Conservation (phyloP, 2,329 filamentous ascomycete species). For the Colletotrichum navitas region DNA sequence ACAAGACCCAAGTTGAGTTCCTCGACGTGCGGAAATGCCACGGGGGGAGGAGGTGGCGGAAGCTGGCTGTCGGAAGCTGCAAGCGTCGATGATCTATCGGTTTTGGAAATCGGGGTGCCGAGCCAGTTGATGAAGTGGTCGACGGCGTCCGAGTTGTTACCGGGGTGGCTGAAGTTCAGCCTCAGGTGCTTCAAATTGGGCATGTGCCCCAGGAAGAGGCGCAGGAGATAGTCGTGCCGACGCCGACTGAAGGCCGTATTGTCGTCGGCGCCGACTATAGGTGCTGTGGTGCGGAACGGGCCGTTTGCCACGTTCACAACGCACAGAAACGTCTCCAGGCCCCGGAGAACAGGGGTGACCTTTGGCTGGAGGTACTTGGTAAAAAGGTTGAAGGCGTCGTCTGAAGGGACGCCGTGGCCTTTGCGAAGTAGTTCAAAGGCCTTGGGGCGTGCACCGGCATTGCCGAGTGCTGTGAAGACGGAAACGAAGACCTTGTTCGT, state of each 20-base stretch:
- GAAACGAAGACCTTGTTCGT: slow-evolving; percentile 54
- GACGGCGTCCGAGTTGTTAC: neutral
- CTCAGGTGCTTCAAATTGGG: slow-evolving; percentile 64
- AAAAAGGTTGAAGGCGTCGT: slow-evolving; percentile 60
- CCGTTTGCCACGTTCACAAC: slow-evolving; percentile 40
- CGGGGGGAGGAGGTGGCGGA: slow-evolving; percentile 42
- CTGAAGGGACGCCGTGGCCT: slow-evolving; percentile 48
- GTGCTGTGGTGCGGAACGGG: neutral
- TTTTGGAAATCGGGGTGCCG: slow-evolving; percentile 39
- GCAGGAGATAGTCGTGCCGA: slow-evolving; percentile 44
- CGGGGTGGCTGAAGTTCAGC: slow-evolving; percentile 59
- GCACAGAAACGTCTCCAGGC: slow-evolving; percentile 62
- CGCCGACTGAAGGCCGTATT: neutral
- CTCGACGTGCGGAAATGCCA: slow-evolving; percentile 52
- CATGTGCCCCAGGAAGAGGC: slow-evolving; percentile 55
- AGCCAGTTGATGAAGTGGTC: slow-evolving; percentile 57
- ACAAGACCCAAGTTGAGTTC: slow-evolving; percentile 60
- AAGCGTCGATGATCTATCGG: neutral
- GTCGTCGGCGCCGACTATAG: neutral
- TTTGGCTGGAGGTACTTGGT: slow-evolving; percentile 53
- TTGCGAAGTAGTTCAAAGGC: slow-evolving; percentile 63
- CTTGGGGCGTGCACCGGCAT: slow-evolving; percentile 53
- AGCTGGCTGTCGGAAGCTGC: slow-evolving; percentile 16
- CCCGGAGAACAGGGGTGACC: slow-evolving; percentile 57
- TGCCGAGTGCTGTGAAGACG: slow-evolving; percentile 58